Conservation (phyloP, 306 rosid genomes). For the Vigna angularis region DNA sequence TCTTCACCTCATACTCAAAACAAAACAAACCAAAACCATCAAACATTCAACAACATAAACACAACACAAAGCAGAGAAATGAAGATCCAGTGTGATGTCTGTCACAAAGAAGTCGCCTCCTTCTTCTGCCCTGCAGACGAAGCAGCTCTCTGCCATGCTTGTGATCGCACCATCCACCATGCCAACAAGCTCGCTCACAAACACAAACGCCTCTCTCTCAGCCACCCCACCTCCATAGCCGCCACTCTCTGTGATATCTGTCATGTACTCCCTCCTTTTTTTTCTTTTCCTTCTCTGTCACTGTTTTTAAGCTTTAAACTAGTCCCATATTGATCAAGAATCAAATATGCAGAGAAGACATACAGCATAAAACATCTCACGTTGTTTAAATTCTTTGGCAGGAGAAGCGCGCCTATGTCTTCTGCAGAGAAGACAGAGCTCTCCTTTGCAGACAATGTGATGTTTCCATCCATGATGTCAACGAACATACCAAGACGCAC, state of each 20-base stretch:
- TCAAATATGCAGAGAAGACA: neutral
- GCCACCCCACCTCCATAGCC: constrained; percentile 53
- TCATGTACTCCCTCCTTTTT: constrained; percentile 50
- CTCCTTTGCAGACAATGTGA: constrained; percentile 80
- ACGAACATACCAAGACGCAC: constrained; percentile 72
- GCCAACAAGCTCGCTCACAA: constrained; percentile 80
- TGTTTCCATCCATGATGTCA: constrained; percentile 64
- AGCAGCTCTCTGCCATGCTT: constrained; percentile 80
- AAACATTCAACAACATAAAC: neutral
- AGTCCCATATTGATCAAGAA: neutral
- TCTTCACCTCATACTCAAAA: constrained; percentile 30
- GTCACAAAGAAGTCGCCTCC: constrained; percentile 65
- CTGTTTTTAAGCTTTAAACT: neutral
- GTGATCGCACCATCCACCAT: constrained; percentile 71
- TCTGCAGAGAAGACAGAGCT: constrained; percentile 82
- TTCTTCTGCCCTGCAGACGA: constrained; percentile 84
- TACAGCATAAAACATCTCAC: no score
- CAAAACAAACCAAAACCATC: constrained; percentile 1
- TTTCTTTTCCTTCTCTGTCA: neutral
- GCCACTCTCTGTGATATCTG: constrained; percentile 80
- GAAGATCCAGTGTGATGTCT: constrained; percentile 88
- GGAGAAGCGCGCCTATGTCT: constrained; percentile 68
- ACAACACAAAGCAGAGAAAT: constrained; percentile 35
- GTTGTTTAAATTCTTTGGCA: constrained; percentile 27
- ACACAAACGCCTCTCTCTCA: constrained; percentile 74